Evolutionary conservation across 192 early-diverging fungal genomes (phyloP), one percentile per base, ranked within the genome.

Genomic region (Coemansia sp.): DNA sequence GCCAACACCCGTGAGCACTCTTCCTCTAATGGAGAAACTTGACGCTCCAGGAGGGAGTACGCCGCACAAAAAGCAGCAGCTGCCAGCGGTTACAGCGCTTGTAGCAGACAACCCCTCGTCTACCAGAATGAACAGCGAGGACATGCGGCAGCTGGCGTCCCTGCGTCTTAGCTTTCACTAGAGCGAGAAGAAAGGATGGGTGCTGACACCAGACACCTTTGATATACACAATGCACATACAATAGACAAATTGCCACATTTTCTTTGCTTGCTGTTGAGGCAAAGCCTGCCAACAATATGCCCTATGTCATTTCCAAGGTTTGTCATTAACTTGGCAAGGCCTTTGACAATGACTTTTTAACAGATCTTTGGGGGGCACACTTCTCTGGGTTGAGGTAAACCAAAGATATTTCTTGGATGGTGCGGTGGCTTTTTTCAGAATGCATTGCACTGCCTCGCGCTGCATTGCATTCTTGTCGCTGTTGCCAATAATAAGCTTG

Each of bases 121-220:
- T 6, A 21, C 65, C 10, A 74, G 65, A 26, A 79, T 79, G 77
- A 79, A 45, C 59, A 79, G 77, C 59, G 77, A 79, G 45, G 77
- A 79, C 31, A 67, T 74, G 65, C 67, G 77, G 37, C 77, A 74
- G 50, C 69, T 79, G 33, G 71, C 77, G 10, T 69, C 77, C 26
- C 45, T 79, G 43, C 67, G 77, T 13, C 53, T 71, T 48, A 70
- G 70, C 48, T 70, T 78, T 53, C 70, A 78, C 55, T 67, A 70
- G 23, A 60, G 66, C 11, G 31, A 35, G 21, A 43, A 59, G 14
- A 18, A 28, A 67, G 59, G 46, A 24, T 50, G 23, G 46, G 46
- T 50, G 46, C 46, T 9, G 21, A 50, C 23, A 26, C 23, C 24
- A 38, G 20, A 14, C 53, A 11, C 42, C 31, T 51, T 24, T 39